These are phyloP conservation scores for Grosmannia clavigera DNA, from an alignment of 2,329 filamentous ascomycete genomes.

Conservation along the genomic window DNA sequence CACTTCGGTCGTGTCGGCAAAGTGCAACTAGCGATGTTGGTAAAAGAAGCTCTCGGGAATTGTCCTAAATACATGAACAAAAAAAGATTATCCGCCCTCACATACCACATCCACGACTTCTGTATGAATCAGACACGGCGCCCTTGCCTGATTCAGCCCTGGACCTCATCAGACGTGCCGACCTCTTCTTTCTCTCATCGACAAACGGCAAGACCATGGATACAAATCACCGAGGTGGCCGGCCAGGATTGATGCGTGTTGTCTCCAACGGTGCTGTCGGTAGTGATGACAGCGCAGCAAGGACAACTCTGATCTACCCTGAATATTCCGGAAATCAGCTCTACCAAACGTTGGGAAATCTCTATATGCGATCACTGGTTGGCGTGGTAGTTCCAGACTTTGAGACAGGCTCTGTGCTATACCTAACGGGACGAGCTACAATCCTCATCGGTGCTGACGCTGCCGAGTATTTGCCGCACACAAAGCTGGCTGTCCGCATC, in stretches of 20 bases:
- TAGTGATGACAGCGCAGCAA: too few species aligned
- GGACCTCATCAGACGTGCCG: conserved; percentile 45
- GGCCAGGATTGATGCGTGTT: conserved; percentile 60
- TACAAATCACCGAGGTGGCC: conserved; percentile 68
- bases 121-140: too few species aligned
- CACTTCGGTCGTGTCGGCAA: too few species aligned
- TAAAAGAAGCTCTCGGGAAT: too few species aligned
- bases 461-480: conserved; percentile 48
- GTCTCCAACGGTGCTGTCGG: neutral
- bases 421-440: conserved; percentile 56
- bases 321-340: too few species aligned
- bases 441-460: conserved; percentile 56
- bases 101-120: too few species aligned
- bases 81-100: too few species aligned
- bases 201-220: conserved; percentile 61
- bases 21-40: too few species aligned
- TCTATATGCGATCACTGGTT: conserved; percentile 23
- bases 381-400: conserved; percentile 67
- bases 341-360: too few species aligned
- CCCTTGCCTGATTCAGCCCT: too few species aligned
- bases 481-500: conserved; percentile 61
- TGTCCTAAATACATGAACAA: too few species aligned
- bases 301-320: too few species aligned
- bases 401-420: conserved; percentile 58
- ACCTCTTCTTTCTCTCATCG: conserved; percentile 69